Conservation (phyloP, 1,139 yeast genomes). For the Hansenula lynferdii region DNA sequence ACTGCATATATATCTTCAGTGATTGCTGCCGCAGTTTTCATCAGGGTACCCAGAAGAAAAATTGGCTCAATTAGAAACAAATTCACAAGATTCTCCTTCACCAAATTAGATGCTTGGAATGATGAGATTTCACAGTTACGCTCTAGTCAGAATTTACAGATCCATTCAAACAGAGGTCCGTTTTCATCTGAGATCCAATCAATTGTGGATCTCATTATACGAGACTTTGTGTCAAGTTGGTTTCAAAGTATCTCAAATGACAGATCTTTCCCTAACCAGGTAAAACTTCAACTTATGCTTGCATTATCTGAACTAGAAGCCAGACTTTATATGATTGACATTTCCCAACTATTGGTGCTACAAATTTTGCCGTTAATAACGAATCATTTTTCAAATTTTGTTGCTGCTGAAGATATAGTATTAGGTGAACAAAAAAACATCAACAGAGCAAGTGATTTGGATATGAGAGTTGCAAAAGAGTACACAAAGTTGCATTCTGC, state of each 20-base stretch:
- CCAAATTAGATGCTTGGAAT: constrained; percentile 27
- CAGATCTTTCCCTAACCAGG: constrained; percentile 46
- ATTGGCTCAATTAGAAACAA: background rate
- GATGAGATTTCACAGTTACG: constrained; percentile 16
- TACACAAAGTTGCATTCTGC: constrained; percentile 62
- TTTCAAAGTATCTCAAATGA: constrained; percentile 37
- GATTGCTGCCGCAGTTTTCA: constrained; percentile 2
- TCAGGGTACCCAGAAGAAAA: constrained; percentile 5
- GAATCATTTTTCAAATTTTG: constrained; percentile 54
- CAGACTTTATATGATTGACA: constrained; percentile 43
- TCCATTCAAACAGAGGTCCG: constrained; percentile 3
- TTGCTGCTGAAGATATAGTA: constrained; percentile 47
- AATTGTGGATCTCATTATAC: constrained; percentile 45
- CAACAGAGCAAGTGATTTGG: constrained; percentile 43
- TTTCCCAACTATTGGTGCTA: constrained; percentile 53
- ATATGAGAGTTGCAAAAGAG: constrained; percentile 54
- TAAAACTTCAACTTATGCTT: constrained; percentile 43
- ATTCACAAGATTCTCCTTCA: constrained; percentile 28
- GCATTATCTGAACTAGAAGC: constrained; percentile 37
- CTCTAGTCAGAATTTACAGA: constrained; percentile 2
- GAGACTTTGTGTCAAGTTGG: constrained; percentile 69
- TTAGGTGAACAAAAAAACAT: constrained; percentile 22
- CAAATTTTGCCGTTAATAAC: constrained; percentile 61
- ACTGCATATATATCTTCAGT: background rate
- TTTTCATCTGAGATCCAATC: constrained; percentile 49